phyloP scores from a whole-genome alignment of 139 green algal genomes.

The Diplosphaera chodatii region DNA sequence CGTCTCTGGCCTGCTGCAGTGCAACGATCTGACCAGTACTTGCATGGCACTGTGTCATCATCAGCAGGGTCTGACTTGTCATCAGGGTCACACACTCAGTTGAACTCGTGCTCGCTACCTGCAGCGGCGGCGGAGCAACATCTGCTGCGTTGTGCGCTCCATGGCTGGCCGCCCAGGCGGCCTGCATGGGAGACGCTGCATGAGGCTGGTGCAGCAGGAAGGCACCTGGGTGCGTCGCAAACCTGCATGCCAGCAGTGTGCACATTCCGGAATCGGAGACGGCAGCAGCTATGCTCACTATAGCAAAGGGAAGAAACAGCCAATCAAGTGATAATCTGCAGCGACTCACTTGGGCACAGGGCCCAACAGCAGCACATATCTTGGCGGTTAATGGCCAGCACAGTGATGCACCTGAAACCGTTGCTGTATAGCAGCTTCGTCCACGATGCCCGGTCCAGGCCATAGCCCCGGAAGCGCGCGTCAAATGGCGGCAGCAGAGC shows the following conservation, averaged over 20 bases:
- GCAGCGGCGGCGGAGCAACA: too few relatives aligned
- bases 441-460: conserved; percentile 23
- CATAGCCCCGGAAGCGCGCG: conserved; percentile 41
- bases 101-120: too few relatives aligned
- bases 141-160: not conserved
- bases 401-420: not conserved
- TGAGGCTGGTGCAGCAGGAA: conserved; percentile 48
- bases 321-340: too few relatives aligned
- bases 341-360: too few relatives aligned
- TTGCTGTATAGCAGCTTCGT: not conserved
- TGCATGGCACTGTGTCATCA: too few relatives aligned
- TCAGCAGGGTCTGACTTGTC: not conserved
- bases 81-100: too few relatives aligned
- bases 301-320: not conserved
- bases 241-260: not conserved
- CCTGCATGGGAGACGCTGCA: not conserved
- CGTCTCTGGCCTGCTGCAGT: not conserved
- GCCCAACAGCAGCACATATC: too few relatives aligned
- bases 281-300: too few relatives aligned
- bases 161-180: not conserved
- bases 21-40: not conserved
- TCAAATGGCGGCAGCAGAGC: conserved; percentile 35
- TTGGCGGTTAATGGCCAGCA: too few relatives aligned
- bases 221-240: conserved; percentile 33
- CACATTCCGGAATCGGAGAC: too few relatives aligned